Evolutionary conservation across 2,329 filamentous ascomycete species (phyloP).

Genomic region (Neocatenulostroma microsporum): DNA sequence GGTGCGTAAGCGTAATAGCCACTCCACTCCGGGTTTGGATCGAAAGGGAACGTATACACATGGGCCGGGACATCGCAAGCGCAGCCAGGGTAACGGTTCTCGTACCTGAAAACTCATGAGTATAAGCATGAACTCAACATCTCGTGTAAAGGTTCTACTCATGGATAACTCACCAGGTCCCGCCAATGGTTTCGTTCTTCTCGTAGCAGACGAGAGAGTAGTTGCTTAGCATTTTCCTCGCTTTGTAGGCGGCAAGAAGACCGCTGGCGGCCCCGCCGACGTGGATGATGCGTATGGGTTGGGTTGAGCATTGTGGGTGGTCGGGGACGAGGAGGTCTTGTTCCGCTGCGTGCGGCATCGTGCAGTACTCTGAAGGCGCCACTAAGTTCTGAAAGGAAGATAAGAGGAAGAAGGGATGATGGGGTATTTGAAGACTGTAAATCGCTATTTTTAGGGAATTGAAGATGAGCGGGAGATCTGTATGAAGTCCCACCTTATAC

Average conservation of each 20-base stretch:
- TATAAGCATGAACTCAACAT: no score
- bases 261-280: constrained; percentile 21
- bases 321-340: constrained; percentile 12
- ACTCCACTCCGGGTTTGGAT: constrained; percentile 20
- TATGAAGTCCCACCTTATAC: no score
- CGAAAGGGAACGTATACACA: constrained; percentile 31
- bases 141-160: no score
- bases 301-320: constrained; percentile 14
- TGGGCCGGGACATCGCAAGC: constrained; percentile 37
- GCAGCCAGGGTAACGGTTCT: constrained; percentile 31
- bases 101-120: no score
- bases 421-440: no score
- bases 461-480: no score
- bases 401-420: no score
- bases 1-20: constrained; percentile 32
- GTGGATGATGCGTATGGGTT: constrained; percentile 16
- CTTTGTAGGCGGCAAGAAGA: constrained; percentile 32
- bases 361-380: no score
- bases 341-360: constrained; percentile 15
- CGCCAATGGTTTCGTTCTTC: constrained; percentile 32
- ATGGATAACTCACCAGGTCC: constrained; percentile 31
- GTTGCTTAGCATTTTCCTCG: constrained; percentile 21
- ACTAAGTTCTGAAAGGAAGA: no score
- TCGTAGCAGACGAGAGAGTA: constrained; percentile 38
- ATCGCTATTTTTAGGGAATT: no score